Evolutionary conservation across 1,139 yeast species (phyloP).

Genomic region (Lodderomyces oxycetoniae): DNA sequence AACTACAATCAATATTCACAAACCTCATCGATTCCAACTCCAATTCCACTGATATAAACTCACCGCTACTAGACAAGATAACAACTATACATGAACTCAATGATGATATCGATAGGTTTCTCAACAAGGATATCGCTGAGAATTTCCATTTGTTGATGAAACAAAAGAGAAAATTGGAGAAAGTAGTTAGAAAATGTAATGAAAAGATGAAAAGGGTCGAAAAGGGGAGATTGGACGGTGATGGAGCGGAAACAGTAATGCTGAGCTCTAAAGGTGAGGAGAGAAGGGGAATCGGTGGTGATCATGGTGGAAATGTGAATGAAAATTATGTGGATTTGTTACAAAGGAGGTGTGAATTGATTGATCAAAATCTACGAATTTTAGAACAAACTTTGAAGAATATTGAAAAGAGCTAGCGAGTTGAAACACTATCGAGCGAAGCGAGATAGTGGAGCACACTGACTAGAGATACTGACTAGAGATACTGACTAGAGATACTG

Average conservation of each 20-base stretch:
- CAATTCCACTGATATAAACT: conserved; percentile 9
- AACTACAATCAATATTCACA: conserved; percentile 26
- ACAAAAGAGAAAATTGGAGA: conserved; percentile 18
- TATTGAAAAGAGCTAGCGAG: conserved; percentile 13
- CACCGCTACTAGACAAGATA: conserved; percentile 32
- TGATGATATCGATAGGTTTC: conserved; percentile 26
- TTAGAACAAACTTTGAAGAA: conserved; percentile 34
- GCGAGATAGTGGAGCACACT: too few species aligned
- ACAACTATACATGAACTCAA: conserved; percentile 43
- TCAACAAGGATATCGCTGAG: conserved; percentile 21
- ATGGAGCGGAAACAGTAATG: background rate
- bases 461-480: too few species aligned
- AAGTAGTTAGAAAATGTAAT: conserved; percentile 17
- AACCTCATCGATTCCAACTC: conserved; percentile 20
- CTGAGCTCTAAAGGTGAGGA: background rate
- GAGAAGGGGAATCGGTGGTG: background rate
- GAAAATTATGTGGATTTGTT: conserved; percentile 14
- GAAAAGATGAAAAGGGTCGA: conserved; percentile 1
- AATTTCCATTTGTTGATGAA: conserved; percentile 23
- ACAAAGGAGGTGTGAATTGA: conserved; percentile 38
- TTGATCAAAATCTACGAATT: conserved; percentile 46
- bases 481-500: too few species aligned
- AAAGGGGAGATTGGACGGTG: background rate
- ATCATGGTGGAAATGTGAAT: background rate
- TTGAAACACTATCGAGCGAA: too few species aligned